These are phyloP conservation scores for Madurella mycetomatis DNA, from an alignment of 2,329 filamentous ascomycete species.

Conservation along the genomic window DNA sequence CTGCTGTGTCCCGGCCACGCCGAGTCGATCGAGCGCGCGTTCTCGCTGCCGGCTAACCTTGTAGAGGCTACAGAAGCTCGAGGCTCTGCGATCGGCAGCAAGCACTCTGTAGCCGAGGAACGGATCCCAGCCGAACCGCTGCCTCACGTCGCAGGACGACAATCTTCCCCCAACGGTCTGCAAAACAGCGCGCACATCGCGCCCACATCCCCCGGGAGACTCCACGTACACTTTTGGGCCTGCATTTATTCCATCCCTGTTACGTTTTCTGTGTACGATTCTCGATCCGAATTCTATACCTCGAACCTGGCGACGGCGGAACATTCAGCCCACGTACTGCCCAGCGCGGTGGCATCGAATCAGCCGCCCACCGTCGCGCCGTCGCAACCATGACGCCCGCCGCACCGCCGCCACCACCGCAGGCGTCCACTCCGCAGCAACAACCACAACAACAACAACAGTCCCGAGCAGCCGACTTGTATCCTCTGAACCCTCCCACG, in stretches of 20 bases:
- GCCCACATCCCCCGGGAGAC: neutral
- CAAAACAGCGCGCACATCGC: neutral
- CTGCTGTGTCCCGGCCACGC: neutral
- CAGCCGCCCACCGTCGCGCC: constrained; percentile 21
- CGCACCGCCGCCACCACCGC: constrained; percentile 19
- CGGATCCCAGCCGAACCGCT: constrained; percentile 11
- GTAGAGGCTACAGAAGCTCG: neutral
- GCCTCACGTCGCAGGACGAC: constrained; percentile 21
- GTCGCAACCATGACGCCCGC: constrained; percentile 32
- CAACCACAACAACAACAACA: constrained; percentile 18
- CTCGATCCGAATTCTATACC: constrained; percentile 6
- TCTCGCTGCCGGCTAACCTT: neutral
- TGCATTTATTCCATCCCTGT: neutral
- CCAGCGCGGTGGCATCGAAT: constrained; percentile 15
- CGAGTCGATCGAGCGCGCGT: neutral
- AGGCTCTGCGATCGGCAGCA: constrained; percentile 10
- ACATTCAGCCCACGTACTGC: constrained; percentile 4
- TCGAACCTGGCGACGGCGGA: constrained; percentile 16
- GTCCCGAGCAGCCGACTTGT: constrained; percentile 15
- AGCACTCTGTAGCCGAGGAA: constrained; percentile 2
- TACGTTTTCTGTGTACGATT: constrained; percentile 9
- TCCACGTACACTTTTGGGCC: constrained; percentile 3
- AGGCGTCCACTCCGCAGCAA: constrained; percentile 16
- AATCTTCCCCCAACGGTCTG: constrained; percentile 7
- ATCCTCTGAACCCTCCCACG: constrained; percentile 9